phyloP scores from a whole-genome alignment of 371 early-diverging fungal genomes.

The Actinomortierella ambigua region DNA sequence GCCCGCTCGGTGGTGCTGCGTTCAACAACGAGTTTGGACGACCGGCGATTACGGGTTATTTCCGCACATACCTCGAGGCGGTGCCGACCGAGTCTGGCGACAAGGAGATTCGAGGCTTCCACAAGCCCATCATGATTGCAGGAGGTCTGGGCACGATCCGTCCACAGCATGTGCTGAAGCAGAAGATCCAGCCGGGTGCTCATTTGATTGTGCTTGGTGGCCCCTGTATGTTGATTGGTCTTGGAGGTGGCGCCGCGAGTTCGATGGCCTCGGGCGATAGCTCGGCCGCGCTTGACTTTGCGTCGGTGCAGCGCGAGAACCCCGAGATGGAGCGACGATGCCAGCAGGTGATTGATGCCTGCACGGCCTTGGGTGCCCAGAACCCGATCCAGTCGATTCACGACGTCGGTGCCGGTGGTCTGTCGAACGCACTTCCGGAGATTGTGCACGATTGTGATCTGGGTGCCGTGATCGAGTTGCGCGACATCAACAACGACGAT shows the following conservation, averaged over 20 bases:
- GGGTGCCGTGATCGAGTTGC: slow-evolving; percentile 90
- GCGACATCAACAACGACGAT: slow-evolving; percentile 89
- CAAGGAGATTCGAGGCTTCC: slow-evolving; percentile 87
- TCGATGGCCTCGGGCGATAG: slow-evolving; percentile 91
- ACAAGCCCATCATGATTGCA: slow-evolving; percentile 99
- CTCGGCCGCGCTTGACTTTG: slow-evolving; percentile 92
- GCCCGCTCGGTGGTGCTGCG: slow-evolving; percentile 95
- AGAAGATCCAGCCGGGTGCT: slow-evolving; percentile 81
- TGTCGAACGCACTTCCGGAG: slow-evolving; percentile 96
- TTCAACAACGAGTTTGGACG: slow-evolving; percentile 99
- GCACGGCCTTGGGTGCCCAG: slow-evolving; percentile 77
- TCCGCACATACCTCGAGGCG: slow-evolving; percentile 90
- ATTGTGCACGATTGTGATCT: slow-evolving; percentile 93
- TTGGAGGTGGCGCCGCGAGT: slow-evolving; percentile 98
- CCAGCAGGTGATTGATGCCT: slow-evolving; percentile 95
- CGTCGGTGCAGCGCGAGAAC: slow-evolving; percentile 97
- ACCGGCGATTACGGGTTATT: slow-evolving; percentile 94
- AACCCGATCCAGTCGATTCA: slow-evolving; percentile 93
- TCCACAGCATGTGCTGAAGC: slow-evolving; percentile 85
- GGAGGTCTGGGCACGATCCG: slow-evolving; percentile 95
- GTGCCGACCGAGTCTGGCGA: slow-evolving; percentile 58
- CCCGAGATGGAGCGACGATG: slow-evolving; percentile 97
- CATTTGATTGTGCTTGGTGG: slow-evolving; percentile 93
- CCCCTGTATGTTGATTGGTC: slow-evolving; percentile 96
- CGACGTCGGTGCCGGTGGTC: slow-evolving; percentile 98